phyloP scores from a whole-genome alignment of 139 green algal species.

The Micromonas commoda region DNA sequence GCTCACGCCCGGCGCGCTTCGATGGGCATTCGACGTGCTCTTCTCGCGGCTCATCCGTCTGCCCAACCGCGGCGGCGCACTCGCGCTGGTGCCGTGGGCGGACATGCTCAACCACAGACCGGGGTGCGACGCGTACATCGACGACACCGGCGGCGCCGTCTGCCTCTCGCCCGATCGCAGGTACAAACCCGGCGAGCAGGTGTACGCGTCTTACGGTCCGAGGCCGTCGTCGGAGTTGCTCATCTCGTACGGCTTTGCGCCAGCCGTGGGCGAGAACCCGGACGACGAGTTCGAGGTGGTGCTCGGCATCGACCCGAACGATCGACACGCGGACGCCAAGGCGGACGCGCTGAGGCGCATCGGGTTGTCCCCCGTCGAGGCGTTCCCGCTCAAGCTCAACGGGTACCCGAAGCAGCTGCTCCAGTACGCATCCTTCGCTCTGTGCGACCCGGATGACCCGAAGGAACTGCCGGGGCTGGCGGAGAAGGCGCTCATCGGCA shows the following conservation, averaged over 20 bases:
- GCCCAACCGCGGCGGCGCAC: background rate
- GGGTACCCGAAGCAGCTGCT: slow-evolving; percentile 18
- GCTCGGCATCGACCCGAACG: slow-evolving; percentile 10
- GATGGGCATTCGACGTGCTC: slow-evolving; percentile 22
- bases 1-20: background rate
- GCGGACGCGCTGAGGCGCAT: background rate
- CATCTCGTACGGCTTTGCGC: slow-evolving; percentile 28
- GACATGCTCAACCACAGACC: slow-evolving; percentile 27
- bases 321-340: slow-evolving; percentile 2
- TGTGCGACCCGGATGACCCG: slow-evolving; percentile 19
- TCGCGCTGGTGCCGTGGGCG: slow-evolving; percentile 28
- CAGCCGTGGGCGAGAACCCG: slow-evolving; percentile 12
- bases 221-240: slow-evolving; percentile 6
- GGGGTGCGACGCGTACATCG: slow-evolving; percentile 20
- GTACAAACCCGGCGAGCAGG: slow-evolving; percentile 23
- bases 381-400: background rate
- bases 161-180: background rate
- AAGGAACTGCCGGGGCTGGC: background rate
- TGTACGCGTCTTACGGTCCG: slow-evolving; percentile 25
- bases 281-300: slow-evolving; percentile 17
- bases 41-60: slow-evolving; percentile 22
- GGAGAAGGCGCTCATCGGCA: background rate
- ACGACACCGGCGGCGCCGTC: slow-evolving; percentile 1
- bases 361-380: background rate
- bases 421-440: slow-evolving; percentile 18